phyloP scores from a whole-genome alignment of 2,329 filamentous ascomycete species.

The Fusarium buharicum region DNA sequence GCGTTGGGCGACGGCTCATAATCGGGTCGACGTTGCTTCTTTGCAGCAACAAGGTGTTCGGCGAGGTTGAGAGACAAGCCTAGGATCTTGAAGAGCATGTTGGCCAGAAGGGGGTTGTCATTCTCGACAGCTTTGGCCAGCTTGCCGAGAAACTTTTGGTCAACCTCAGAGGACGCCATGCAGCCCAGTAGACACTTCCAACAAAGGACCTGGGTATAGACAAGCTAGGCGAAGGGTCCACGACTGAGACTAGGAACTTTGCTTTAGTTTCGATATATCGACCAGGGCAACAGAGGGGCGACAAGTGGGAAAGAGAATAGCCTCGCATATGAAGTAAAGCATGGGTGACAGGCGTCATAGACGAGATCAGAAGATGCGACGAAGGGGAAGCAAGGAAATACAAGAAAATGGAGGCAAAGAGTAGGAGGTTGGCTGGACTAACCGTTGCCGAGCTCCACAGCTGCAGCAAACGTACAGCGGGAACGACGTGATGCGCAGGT shows the following conservation, averaged over 20 bases:
- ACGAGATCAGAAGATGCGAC: slow-evolving; percentile 24
- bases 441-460: slow-evolving; percentile 43
- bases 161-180: slow-evolving; percentile 97
- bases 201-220: slow-evolving; percentile 17
- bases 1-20: slow-evolving; percentile 80
- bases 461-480: slow-evolving; percentile 39
- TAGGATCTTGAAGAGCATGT: slow-evolving; percentile 88
- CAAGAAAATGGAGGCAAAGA: slow-evolving; percentile 37
- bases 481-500: slow-evolving; percentile 41
- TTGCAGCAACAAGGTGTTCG: slow-evolving; percentile 82
- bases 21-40: slow-evolving; percentile 85
- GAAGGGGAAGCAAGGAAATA: slow-evolving; percentile 40
- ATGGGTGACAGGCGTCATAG: slow-evolving; percentile 41
- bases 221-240: slow-evolving; percentile 32
- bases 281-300: slow-evolving; percentile 35
- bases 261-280: slow-evolving; percentile 36
- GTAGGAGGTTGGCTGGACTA: slow-evolving; percentile 44
- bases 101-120: slow-evolving; percentile 81
- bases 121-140: slow-evolving; percentile 83
- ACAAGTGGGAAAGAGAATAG: slow-evolving; percentile 33
- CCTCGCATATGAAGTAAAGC: slow-evolving; percentile 47
- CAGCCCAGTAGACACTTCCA: slow-evolving; percentile 37
- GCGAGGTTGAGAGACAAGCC: slow-evolving; percentile 91
- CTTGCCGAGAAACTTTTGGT: slow-evolving; percentile 94
- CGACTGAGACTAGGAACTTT: slow-evolving; percentile 37